Base-by-base conservation (phyloP, 2,329 filamentous ascomycete species). In the Botrytis elliptica region DNA sequence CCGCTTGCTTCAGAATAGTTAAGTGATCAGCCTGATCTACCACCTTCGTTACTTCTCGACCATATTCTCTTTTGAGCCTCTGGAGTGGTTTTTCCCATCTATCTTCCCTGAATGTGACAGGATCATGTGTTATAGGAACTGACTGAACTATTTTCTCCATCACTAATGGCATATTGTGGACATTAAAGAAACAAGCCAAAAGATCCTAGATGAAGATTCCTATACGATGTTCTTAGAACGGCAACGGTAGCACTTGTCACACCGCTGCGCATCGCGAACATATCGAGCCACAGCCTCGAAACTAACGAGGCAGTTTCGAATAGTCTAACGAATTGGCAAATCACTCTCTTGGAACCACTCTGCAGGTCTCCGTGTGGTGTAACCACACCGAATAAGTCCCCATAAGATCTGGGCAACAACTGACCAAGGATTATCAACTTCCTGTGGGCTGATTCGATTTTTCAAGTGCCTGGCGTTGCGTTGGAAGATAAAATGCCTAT, bases 391-490 rank as follows among this genome's bases (percentile, higher is more conserved):
- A 52, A n/a, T 14, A 16, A 52, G 25, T n/a, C 49, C 2, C 12
- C 12, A 52, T n/a, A 7, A 14, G 10, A 52, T 52, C 25, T n/a
- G 25, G 12, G 49, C 49, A n/a, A n/a, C 4, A 52, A 14, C 49
- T 3, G 25, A 7, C n/a, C 1, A 52, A 52, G 5, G 0, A 14
- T 25, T n/a, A n/a, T n/a, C 22, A 52, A 52, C 10, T 0, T 25
- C 0, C 0, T 14, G 2, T 7, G 14, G 25, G 25, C 49, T 52
- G 20, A 7, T 1, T 7, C 5, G 1, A 6, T 20, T 1, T 52
- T 2, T n/a, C 5, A 7, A n/a, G 12, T 16, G 49, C 25, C 49
- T 52, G 25, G 12, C 25, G 7, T 7, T 52, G 3, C 25, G 25
- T 14, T 52, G 4, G 22, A 49, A 25, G 1, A 49, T 12, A 12